Conservation (phyloP, 768 basidiomycete species). For the Obba rivulosa region DNA sequence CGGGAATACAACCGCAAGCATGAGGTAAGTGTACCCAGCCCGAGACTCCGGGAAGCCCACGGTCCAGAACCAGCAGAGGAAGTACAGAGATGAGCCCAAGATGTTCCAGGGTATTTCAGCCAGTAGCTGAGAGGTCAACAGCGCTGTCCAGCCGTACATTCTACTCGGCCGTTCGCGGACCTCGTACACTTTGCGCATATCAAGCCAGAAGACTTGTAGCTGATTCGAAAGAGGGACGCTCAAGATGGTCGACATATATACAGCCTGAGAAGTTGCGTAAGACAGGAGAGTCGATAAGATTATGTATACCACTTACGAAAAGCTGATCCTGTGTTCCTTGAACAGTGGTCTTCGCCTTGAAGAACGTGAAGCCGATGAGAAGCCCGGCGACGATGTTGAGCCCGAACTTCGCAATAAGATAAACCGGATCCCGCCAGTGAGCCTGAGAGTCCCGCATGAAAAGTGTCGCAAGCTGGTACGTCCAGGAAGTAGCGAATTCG, state of each 20-base stretch:
- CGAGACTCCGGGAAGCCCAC: slow-evolving; percentile 34
- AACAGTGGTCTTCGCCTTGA: slow-evolving; percentile 26
- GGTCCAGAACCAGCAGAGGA: slow-evolving; percentile 46
- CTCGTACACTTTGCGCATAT: slow-evolving; percentile 32
- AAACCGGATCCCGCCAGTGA: slow-evolving; percentile 38
- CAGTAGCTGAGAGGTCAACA: slow-evolving; percentile 29
- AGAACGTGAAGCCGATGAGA: slow-evolving; percentile 41
- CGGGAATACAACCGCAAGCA: slow-evolving; percentile 33
- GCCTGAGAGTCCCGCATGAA: slow-evolving; percentile 25
- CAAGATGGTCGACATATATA: slow-evolving; percentile 30
- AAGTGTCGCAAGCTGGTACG: slow-evolving; percentile 29
- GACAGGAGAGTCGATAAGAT: neutral
- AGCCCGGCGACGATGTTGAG: slow-evolving; percentile 29
- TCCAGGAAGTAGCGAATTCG: slow-evolving; percentile 36
- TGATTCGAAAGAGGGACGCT: slow-evolving; percentile 34
- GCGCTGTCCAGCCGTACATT: slow-evolving; percentile 38
- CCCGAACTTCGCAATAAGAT: slow-evolving; percentile 34
- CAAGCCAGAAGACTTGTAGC: slow-evolving; percentile 37
- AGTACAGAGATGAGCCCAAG: slow-evolving; percentile 34
- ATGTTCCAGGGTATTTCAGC: slow-evolving; percentile 43
- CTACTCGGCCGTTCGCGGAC: slow-evolving; percentile 36
- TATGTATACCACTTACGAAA: slow-evolving; percentile 27
- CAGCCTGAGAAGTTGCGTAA: slow-evolving; percentile 17
- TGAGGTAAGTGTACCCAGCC: slow-evolving; percentile 35
- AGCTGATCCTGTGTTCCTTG: slow-evolving; percentile 40